Base-by-base conservation (phyloP, 192 early-diverging fungal species). In the Umbelopsis sp. region DNA sequence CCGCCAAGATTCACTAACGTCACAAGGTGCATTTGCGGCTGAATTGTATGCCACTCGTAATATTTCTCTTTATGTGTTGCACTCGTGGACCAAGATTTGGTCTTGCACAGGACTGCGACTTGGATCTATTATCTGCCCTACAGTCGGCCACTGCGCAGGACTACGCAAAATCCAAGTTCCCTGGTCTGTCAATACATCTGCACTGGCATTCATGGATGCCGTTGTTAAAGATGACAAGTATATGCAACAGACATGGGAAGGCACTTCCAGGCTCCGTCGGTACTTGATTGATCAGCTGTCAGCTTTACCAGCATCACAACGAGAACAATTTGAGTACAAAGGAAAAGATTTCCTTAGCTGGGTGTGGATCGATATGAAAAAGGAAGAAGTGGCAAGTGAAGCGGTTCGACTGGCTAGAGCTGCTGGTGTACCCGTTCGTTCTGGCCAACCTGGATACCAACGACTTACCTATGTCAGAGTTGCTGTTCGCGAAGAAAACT, bases 51-150 rank as follows among this genome's bases (percentile, higher is more conserved):
- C 77, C 67, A 82, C 81, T 31, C 85, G 85, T 32, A 86, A 88
- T 3, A 88, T 96, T 26, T 91, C 93, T 6, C 86, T 96, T 56
- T 94, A 91, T 79, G 81, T 96, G 21, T 94, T 96, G 81, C 95
- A 96, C 80, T 95, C 94, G 25, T 96, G 95, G 95, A 96, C 95
- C 47, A 96, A 96, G 77, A 85, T 96, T 53, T 96, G 94, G 94
- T 95, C 91, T 44, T 96, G 95, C 84, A 94, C 94, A 6, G 95
- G 95, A 29, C 84, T 96, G 70, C 91, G 95, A 51, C 80, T 95
- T 21, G 95, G 95, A 22, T 95, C 94, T 0, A 89, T 96, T 25
- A 89, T 96, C 16, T 94, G 94, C 76, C 94, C 95, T 9, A 94
- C 95, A 8, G 86, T 72, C 11, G 78, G 72, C 2, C 94, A 95